Evolutionary conservation across 176 grass and related monocot species (phyloP).

Genomic region (Coix lacrymajobi): DNA sequence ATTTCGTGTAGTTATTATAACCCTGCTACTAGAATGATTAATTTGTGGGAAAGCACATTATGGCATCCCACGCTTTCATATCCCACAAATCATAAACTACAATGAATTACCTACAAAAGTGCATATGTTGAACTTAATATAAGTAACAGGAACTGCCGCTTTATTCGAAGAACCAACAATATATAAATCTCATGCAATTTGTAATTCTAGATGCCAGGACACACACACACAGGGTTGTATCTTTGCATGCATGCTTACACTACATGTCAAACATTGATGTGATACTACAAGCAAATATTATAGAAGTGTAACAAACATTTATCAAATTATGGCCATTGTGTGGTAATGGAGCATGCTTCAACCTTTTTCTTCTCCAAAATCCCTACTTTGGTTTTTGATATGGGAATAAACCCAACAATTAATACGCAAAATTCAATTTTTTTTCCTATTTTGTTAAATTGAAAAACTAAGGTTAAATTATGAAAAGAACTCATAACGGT

Average conservation of each 20-base stretch:
- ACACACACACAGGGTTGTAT: too few relatives aligned
- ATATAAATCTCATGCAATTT: background rate
- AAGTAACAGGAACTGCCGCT: background rate
- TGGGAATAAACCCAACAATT: too few relatives aligned
- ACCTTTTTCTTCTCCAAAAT: too few relatives aligned
- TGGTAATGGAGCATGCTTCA: too few relatives aligned
- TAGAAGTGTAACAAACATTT: background rate
- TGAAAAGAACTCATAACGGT: too few relatives aligned
- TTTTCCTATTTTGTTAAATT: too few relatives aligned
- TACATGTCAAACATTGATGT: background rate
- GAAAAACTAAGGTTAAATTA: too few relatives aligned
- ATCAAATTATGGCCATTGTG: too few relatives aligned
- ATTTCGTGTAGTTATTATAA: background rate
- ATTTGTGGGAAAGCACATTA: background rate
- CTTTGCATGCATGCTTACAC: background rate
- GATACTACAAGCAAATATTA: background rate
- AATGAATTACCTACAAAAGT: background rate
- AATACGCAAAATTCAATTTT: too few relatives aligned
- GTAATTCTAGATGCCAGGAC: background rate
- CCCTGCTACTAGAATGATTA: background rate
- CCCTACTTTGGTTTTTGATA: too few relatives aligned
- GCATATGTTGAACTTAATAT: background rate
- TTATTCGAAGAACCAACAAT: background rate
- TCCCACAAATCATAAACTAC: constrained; percentile 12
- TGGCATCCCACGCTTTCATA: background rate